Percentiles rank a stretch among this genome's conserved stretches.
These are phyloP conservation scores for Boletellus sp. DNA, from an alignment of 1,284 basidiomycete species.

Conservation along the genomic window DNA sequence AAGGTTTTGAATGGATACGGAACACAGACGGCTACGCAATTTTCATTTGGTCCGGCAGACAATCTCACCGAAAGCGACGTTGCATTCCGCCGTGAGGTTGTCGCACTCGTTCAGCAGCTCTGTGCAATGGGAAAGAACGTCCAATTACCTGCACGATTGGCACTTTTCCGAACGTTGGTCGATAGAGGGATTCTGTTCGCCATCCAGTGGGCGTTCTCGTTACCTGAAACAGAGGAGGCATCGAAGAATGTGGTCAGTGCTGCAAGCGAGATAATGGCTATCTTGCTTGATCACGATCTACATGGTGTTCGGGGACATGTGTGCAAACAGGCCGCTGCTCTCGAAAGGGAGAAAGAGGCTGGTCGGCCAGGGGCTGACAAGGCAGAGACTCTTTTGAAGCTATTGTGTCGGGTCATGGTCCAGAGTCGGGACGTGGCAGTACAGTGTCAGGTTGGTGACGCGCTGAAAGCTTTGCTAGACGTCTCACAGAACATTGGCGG, in stretches of 20 bases:
- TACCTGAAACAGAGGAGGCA: slow-evolving; percentile 45
- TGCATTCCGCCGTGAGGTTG: slow-evolving; percentile 64
- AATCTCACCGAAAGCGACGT: slow-evolving; percentile 49
- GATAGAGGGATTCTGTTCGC: slow-evolving; percentile 87
- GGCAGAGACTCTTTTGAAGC: slow-evolving; percentile 71
- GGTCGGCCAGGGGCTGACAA: slow-evolving; percentile 56
- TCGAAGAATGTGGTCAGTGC: slow-evolving; percentile 61
- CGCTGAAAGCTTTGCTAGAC: slow-evolving; percentile 84
- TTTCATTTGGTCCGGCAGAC: slow-evolving; percentile 51
- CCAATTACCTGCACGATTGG: slow-evolving; percentile 82
- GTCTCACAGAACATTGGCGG: slow-evolving; percentile 47
- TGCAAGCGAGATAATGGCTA: slow-evolving; percentile 84
- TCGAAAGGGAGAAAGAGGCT: slow-evolving; percentile 55
- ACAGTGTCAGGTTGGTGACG: slow-evolving; percentile 89
- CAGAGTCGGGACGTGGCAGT: slow-evolving; percentile 81
- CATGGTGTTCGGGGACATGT: slow-evolving; percentile 84
- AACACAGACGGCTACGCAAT: slow-evolving; percentile 31
- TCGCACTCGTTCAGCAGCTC: slow-evolving; percentile 88
- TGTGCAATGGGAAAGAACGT: slow-evolving; percentile 96
- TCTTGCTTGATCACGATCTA: slow-evolving; percentile 89
- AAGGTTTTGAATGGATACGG: slow-evolving; percentile 28
- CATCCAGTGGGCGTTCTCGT: slow-evolving; percentile 84
- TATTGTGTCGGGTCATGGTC: slow-evolving; percentile 77
- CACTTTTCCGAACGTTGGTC: slow-evolving; percentile 86
- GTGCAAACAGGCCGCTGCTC: slow-evolving; percentile 72